Conservation (phyloP, 495 filamentous ascomycete genomes). For the Aspergillus hancockii region DNA sequence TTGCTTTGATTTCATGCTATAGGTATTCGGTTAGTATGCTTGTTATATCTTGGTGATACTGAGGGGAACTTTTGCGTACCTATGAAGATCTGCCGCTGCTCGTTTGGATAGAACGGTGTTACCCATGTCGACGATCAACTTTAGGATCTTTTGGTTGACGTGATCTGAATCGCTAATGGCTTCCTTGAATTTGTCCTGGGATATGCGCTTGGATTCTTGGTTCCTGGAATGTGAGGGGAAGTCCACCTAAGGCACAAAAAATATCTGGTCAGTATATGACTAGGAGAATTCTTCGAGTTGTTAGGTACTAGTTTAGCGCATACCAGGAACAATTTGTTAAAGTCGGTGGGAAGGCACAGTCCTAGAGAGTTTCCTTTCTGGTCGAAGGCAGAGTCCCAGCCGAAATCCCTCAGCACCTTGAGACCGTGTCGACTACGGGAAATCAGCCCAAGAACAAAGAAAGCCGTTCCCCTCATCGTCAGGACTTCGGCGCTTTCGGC, state of each 20-base stretch:
- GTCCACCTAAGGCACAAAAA: slow-evolving; percentile 27
- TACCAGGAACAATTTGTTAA: slow-evolving; percentile 75
- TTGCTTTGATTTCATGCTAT: slow-evolving; percentile 65
- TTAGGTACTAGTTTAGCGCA: slow-evolving; percentile 21
- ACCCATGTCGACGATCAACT: slow-evolving; percentile 79
- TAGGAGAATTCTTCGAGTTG: slow-evolving; percentile 3
- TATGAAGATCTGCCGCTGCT: slow-evolving; percentile 69
- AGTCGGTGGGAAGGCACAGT: slow-evolving; percentile 78
- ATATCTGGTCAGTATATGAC: neutral
- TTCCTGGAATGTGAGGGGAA: slow-evolving; percentile 38
- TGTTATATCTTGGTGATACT: slow-evolving; percentile 10
- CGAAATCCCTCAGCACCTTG: slow-evolving; percentile 79
- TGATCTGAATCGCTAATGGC: slow-evolving; percentile 62
- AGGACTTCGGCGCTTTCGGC: slow-evolving; percentile 84
- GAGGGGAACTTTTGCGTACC: slow-evolving; percentile 34
- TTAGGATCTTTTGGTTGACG: slow-evolving; percentile 70
- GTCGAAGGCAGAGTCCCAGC: slow-evolving; percentile 91
- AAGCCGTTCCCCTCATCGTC: slow-evolving; percentile 90
- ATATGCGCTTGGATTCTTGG: slow-evolving; percentile 37
- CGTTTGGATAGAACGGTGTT: slow-evolving; percentile 85
- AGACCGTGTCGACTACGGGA: slow-evolving; percentile 90
- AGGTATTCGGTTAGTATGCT: slow-evolving; percentile 8
- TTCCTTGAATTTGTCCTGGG: slow-evolving; percentile 43
- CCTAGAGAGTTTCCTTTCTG: slow-evolving; percentile 80
- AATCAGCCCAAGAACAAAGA: slow-evolving; percentile 91